Evolutionary conservation across 1,284 basidiomycete genomes (phyloP).

Genomic region (Leccinum fuscescens): DNA sequence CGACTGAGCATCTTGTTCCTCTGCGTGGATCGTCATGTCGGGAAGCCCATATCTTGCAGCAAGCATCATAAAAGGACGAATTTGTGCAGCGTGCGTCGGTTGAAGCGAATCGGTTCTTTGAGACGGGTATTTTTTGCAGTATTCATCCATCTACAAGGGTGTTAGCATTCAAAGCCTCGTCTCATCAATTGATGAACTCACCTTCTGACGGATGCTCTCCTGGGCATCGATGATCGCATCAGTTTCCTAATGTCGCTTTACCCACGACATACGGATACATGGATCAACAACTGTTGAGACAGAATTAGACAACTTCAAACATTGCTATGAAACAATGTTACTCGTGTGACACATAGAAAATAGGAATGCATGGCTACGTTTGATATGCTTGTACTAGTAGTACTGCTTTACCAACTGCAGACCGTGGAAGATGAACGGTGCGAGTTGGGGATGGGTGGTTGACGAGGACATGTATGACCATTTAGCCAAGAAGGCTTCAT

Average conservation of each 20-base stretch:
- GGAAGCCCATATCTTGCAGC: background rate
- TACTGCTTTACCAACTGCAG: background rate
- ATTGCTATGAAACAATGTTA: background rate
- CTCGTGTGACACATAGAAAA: background rate
- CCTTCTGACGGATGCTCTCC: background rate
- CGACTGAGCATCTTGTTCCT: background rate
- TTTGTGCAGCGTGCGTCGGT: background rate
- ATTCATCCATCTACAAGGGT: background rate
- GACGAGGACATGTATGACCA: background rate
- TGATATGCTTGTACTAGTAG: background rate
- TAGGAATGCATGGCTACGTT: background rate
- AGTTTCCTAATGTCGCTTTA: background rate
- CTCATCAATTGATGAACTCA: background rate
- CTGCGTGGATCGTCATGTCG: background rate
- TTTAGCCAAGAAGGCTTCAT: background rate
- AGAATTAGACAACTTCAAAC: background rate
- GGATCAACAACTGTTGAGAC: background rate
- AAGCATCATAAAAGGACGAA: background rate
- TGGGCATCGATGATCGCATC: background rate
- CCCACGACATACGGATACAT: background rate
- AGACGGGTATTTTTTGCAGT: background rate
- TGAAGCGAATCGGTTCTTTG: background rate
- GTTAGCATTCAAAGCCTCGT: background rate
- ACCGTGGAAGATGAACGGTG: background rate
- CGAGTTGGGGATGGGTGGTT: background rate